Conservation (phyloP, 2,329 filamentous ascomycete genomes). For the Phialophora chinensis region DNA sequence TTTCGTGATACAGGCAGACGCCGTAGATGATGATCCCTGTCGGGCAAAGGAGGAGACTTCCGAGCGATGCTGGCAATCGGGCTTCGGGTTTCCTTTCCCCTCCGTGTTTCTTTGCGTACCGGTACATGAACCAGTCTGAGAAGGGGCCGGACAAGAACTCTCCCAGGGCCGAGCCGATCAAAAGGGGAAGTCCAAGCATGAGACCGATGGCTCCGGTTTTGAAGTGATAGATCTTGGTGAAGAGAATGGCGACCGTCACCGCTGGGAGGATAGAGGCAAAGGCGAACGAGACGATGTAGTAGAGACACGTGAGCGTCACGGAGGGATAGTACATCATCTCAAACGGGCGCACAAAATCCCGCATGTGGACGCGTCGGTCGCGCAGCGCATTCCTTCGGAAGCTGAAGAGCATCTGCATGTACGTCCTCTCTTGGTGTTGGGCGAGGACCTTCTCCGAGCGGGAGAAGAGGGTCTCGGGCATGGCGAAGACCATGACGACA, state of each 20-base stretch:
- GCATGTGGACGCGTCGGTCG: constrained; percentile 11
- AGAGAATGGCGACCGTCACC: constrained; percentile 37
- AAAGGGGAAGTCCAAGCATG: constrained; percentile 35
- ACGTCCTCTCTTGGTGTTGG: constrained; percentile 9
- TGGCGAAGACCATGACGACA: constrained; percentile 28
- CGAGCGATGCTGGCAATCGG: constrained; percentile 20
- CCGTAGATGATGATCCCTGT: constrained; percentile 43
- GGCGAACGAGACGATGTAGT: constrained; percentile 39
- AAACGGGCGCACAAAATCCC: constrained; percentile 39
- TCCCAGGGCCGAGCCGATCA: constrained; percentile 38
- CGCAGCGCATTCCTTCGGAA: constrained; percentile 12
- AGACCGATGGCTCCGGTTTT: constrained; percentile 37
- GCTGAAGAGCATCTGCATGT: constrained; percentile 26
- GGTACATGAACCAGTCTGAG: constrained; percentile 17
- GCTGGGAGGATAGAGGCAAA: constrained; percentile 38
- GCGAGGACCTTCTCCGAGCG: constrained; percentile 20
- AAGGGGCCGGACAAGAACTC: constrained; percentile 36
- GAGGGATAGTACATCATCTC: constrained; percentile 40
- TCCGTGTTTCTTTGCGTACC: constrained; percentile 16
- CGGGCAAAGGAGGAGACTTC: constrained; percentile 35
- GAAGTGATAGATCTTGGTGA: constrained; percentile 39
- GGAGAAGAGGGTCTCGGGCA: constrained; percentile 26
- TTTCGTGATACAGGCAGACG: constrained; percentile 39
- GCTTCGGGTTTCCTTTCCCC: constrained; percentile 21
- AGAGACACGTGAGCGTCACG: constrained; percentile 38